Base-by-base conservation (phyloP, 2,329 filamentous ascomycete species). In the Lecanicillium sp. region DNA sequence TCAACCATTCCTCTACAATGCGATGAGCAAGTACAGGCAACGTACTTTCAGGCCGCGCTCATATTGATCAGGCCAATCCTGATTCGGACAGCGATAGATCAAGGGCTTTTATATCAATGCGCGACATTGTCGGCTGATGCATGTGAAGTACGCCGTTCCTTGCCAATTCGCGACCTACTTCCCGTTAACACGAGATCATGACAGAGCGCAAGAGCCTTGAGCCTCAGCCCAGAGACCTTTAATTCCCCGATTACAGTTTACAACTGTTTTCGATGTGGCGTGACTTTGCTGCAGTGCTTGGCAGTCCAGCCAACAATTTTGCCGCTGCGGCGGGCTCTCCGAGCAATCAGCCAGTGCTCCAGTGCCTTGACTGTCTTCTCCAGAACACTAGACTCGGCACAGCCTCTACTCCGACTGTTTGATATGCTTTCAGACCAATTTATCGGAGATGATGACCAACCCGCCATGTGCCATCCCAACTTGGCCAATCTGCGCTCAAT, bases 391-490 rank as follows among this genome's bases (percentile, higher is more conserved):
- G n/a, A 20, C 7, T 33, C 29, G 12, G 37, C 37, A 11, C 22
- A 32, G 9, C 37, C 37, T n/a, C 31, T 39, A 4, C 30, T 39
- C 14, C 30, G 25, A 11, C 17, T 33, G 13, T 39, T 39, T 28
- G 37, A 39, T n/a, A 39, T 33, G 29, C 37, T 39, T 18, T 39
- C 29, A 8, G 37, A 39, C 17, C 29, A 39, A 17, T 33, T 39
- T 13, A 19, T 39, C 11, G 37, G 29, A 14, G 29, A 32, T 13
- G 29, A 25, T 12, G 37, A 33, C 11, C 22, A 33, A 12, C 17
- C 37, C 5, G 20, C 31, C 14, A 29, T 33, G 7, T 33, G 31
- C 28, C 22, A 33, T 15, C 29, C 37, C 15, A 32, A 39, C 20
- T 25, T 37, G 27, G 15, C 31, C 13, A 39, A 33, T n/a, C 12